Percentiles rank a stretch among this genome's conserved stretches.
Conservation (phyloP, 768 basidiomycete genomes). For the Tylopilus intermedius region DNA sequence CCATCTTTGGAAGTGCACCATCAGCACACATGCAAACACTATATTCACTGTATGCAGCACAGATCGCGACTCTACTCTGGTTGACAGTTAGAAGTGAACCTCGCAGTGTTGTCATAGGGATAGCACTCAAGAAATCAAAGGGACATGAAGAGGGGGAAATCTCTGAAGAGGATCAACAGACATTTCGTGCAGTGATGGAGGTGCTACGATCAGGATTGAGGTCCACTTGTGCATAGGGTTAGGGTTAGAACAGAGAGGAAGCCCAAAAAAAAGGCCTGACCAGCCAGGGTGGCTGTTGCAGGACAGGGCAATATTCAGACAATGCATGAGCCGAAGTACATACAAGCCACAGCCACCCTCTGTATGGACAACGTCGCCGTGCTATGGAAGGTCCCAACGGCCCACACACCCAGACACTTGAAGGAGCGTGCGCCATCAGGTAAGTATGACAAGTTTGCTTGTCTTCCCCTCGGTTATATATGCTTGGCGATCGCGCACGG, state of each 20-base stretch:
- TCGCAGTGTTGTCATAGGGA: slow-evolving; percentile 66
- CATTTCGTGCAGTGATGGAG: slow-evolving; percentile 49
- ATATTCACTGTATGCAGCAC: slow-evolving; percentile 77
- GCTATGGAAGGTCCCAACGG: slow-evolving; percentile 48
- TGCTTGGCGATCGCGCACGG: slow-evolving; percentile 15
- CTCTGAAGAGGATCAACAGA: slow-evolving; percentile 37
- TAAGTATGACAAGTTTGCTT: slow-evolving; percentile 6
- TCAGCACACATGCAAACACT: slow-evolving; percentile 66
- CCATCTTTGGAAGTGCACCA: slow-evolving; percentile 71
- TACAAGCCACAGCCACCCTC: slow-evolving; percentile 43
- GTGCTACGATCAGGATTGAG: slow-evolving; percentile 38
- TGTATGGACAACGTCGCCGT: slow-evolving; percentile 54
- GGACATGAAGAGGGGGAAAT: slow-evolving; percentile 23
- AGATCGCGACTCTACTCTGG: slow-evolving; percentile 85
- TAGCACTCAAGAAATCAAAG: slow-evolving; percentile 52
- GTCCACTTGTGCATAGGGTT: slow-evolving; percentile 18
- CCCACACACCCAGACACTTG: slow-evolving; percentile 53
- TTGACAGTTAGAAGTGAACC: slow-evolving; percentile 42
- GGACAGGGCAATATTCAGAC: slow-evolving; percentile 79
- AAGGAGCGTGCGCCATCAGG: slow-evolving; percentile 55
- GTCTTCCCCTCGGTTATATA: slow-evolving; percentile 12
- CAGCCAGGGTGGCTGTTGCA: slow-evolving; percentile 48
- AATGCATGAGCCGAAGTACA: slow-evolving; percentile 69
- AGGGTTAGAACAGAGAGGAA: slow-evolving; percentile 17
- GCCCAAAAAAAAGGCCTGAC: slow-evolving; percentile 21